These are phyloP conservation scores for Saccharomyces hybrid DNA, from an alignment of 1,139 yeast genomes.

Conservation along the genomic window DNA sequence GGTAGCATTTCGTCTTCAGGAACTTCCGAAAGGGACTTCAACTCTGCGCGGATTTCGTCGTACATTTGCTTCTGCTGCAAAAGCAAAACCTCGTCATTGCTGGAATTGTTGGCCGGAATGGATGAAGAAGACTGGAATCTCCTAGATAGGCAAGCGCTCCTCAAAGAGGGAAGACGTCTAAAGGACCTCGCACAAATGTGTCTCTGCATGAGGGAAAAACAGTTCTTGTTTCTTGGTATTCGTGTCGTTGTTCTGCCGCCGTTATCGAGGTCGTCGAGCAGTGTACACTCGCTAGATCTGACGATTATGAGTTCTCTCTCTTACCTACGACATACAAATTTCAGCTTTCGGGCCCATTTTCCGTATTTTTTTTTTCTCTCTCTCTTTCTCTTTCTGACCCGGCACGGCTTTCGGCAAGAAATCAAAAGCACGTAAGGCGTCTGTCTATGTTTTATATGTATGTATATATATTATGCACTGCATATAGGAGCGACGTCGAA, in stretches of 20 bases:
- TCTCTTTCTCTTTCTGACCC: not conserved
- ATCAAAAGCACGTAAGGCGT: not conserved
- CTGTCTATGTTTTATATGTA: not conserved
- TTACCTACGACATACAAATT: not conserved
- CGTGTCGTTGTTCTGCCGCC: not conserved
- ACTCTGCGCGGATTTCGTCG: not conserved
- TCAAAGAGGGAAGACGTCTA: not conserved
- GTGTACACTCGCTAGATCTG: not conserved
- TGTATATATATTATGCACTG: not conserved
- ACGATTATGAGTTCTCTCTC: not conserved
- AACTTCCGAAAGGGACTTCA: not conserved
- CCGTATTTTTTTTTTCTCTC: not conserved
- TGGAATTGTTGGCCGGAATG: not conserved
- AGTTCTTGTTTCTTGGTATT: not conserved
- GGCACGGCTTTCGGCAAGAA: not conserved
- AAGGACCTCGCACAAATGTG: not conserved
- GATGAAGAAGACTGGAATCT: not conserved
- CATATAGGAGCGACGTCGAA: not conserved
- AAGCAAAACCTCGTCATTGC: conserved; percentile 1
- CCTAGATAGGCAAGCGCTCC: not conserved
- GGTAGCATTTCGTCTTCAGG: not conserved
- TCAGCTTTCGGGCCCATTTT: not conserved
- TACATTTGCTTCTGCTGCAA: not conserved
- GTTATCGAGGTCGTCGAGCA: not conserved
- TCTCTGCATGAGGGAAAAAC: not conserved